Evolutionary conservation across 2,329 filamentous ascomycete species (phyloP), one percentile per base, ranked within the genome.

Genomic region (Sporothrix schenckii): DNA sequence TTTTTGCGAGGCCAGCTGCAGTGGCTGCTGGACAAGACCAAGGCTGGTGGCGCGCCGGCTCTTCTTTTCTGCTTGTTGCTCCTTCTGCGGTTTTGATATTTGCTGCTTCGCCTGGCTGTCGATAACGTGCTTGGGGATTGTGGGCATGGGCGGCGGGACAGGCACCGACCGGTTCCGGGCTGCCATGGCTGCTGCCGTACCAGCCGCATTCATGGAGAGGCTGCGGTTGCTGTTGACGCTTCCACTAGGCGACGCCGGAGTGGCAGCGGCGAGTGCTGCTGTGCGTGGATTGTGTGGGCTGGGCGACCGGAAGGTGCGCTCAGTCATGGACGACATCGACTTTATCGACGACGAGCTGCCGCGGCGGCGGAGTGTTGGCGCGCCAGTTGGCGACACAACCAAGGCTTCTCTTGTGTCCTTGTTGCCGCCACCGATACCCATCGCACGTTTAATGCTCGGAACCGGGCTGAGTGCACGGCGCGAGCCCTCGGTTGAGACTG

Each of bases 301-400:
- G 3, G 89, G 88, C 14, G 91, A 91, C 74, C 94, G 89, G 79
- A 97, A 97, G 0, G 93, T 94, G 71, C 94, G 88, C 78, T 94
- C 92, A 41, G 88, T 90, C 94, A 98, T 97, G 66, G 93, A 97
- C 39, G 89, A 86, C 34, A 87, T 87, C 80, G 93, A 97, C 34
- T 88, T 24, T 53, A 72, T 50, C 19, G 93, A 97, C 27, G 89
- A 86, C 39, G 87, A 87, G 80, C 94, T 96, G 69, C 84, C 86
- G 50, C 86, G 84, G 76, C 92, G 85, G 72, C 89, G 85, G 72
- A 94, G 81, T 68, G 82, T 81, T 1, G 68, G 71, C 1, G 56
- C 53, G 14, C 72, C 70, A 16, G 58, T 30, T 9, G 70, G 66
- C 61, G 66, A 71, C 21, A 71, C 70, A 14, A 47, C 72, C 4